Percentiles rank a stretch among this genome's conserved stretches.
These are phyloP conservation scores for Agastache rugosa DNA, from an alignment of 257 asterid genomes.

Conservation along the genomic window DNA sequence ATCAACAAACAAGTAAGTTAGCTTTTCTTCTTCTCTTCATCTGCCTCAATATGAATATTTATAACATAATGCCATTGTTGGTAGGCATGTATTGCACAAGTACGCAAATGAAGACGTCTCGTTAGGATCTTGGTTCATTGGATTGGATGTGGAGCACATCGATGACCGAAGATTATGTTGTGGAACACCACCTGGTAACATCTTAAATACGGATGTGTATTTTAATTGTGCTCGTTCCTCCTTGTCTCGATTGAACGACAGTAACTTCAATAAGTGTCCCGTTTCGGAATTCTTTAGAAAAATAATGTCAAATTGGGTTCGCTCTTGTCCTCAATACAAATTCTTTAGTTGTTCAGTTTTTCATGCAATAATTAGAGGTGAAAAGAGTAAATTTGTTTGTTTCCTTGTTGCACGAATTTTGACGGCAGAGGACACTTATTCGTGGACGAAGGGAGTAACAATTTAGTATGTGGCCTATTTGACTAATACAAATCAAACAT, in stretches of 20 bases:
- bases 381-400: too few species aligned
- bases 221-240: neutral
- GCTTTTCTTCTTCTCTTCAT: conserved; percentile 8
- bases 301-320: too few species aligned
- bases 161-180: conserved; percentile 59
- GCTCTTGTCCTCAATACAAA: too few species aligned
- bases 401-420: too few species aligned
- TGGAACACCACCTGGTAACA: conserved; percentile 84
- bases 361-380: too few species aligned
- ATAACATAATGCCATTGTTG: conserved; percentile 15
- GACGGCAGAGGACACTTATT: too few species aligned
- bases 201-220: neutral
- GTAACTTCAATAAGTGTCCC: too few species aligned
- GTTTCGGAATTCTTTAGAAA: too few species aligned
- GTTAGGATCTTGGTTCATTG: conserved; percentile 58
- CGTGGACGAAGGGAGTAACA: neutral
- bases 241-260: neutral
- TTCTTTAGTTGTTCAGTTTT: too few species aligned
- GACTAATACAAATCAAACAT: neutral
- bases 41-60: neutral
- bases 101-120: conserved; percentile 57
- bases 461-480: neutral
- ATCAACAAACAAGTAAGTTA: conserved; percentile 48
- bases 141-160: conserved; percentile 54
- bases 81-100: conserved; percentile 54